Evolutionary conservation across 305 asterid genomes (phyloP).

Genomic region (Solanum chacoense): DNA sequence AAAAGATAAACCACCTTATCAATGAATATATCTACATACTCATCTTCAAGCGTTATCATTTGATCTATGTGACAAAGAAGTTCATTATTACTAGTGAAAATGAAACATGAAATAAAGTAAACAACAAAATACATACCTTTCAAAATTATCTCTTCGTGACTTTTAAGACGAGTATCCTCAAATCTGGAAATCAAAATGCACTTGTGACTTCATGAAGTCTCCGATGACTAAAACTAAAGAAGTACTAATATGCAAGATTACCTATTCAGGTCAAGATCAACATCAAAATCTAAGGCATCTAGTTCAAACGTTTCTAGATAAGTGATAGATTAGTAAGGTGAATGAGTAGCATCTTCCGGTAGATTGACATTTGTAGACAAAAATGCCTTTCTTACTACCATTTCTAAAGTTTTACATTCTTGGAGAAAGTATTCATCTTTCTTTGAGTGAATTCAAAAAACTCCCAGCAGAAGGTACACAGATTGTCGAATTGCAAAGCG

Average conservation of each 20-base stretch:
- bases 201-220: not conserved
- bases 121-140: too few relatives aligned
- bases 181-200: not conserved
- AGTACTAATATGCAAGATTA: conserved; percentile 7
- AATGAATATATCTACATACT: too few relatives aligned
- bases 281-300: conserved; percentile 39
- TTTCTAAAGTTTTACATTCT: conserved; percentile 40
- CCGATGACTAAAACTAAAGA: not conserved
- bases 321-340: conserved; percentile 31
- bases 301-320: conserved; percentile 57
- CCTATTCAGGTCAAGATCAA: conserved; percentile 27
- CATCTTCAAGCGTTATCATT: too few relatives aligned
- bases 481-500: conserved; percentile 80
- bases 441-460: conserved; percentile 76
- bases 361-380: too few relatives aligned
- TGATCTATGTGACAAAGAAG: too few relatives aligned
- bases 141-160: too few relatives aligned
- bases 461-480: conserved; percentile 37
- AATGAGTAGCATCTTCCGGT: too few relatives aligned
- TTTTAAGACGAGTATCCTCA: too few relatives aligned
- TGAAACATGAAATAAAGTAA: too few relatives aligned
- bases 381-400: conserved; percentile 2
- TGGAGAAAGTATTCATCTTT: conserved; percentile 65
- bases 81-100: too few relatives aligned
- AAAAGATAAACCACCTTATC: too few relatives aligned